Percentiles rank a stretch among this genome's conserved stretches.
Conservation (phyloP, 1,284 basidiomycete species). For the Cutaneotrichosporon curvatum region DNA sequence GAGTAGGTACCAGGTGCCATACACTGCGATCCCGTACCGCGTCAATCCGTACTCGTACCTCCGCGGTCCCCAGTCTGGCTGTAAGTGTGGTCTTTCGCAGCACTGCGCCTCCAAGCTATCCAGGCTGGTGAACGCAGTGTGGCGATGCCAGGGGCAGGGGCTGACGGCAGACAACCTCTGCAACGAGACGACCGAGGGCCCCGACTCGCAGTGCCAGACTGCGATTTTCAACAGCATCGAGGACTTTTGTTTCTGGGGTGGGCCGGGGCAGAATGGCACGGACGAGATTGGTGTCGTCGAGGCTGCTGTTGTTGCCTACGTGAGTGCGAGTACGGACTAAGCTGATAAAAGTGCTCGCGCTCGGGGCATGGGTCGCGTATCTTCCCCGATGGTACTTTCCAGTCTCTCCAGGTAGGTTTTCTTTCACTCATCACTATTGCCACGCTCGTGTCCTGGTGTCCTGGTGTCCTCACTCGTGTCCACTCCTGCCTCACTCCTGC, state of each 20-base stretch:
- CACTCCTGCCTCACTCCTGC: no score
- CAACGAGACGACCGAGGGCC: conserved; percentile 18
- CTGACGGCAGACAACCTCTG: conserved; percentile 23
- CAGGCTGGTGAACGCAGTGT: no score
- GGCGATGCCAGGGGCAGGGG: no score
- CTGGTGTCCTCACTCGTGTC: no score
- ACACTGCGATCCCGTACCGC: conserved; percentile 11
- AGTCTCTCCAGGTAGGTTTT: neutral
- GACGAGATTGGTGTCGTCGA: conserved; percentile 50
- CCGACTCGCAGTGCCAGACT: conserved; percentile 17
- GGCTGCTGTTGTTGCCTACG: conserved; percentile 49
- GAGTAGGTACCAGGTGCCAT: conserved; percentile 19
- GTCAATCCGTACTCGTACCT: conserved; percentile 6
- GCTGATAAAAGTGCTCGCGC: conserved; percentile 48
- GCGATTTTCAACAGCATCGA: conserved; percentile 40
- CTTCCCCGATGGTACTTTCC: conserved; percentile 26
- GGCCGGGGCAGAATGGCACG: conserved; percentile 37
- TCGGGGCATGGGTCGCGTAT: conserved; percentile 49
- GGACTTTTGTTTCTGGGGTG: conserved; percentile 51
- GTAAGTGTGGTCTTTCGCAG: no score
- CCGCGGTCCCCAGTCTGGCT: conserved; percentile 10
- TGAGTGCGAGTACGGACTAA: neutral
- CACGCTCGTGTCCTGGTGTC: no score
- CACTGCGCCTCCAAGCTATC: no score
- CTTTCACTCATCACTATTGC: neutral